Base-by-base conservation (phyloP, 73 alveolate species). In the Tetrahymena malaccensis region DNA sequence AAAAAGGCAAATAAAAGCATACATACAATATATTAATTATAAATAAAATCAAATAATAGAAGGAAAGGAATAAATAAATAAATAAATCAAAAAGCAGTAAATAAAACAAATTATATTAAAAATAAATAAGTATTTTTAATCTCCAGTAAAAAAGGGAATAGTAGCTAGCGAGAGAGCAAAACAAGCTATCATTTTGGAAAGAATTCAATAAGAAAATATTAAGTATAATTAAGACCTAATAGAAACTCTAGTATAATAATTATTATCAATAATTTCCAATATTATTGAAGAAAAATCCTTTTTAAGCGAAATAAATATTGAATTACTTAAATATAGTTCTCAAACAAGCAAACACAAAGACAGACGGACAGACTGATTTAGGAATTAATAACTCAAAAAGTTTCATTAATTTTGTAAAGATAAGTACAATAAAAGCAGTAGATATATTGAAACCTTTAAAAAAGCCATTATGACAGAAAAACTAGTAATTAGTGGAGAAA, bases 401-500 rank as follows among this genome's bases (percentile, higher is more conserved):
- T 50, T 50, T 50, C 31, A 50, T 19, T 19, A 50, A 19, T 19
- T 50, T 15, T 21, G 10, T 19, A 13, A 19, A 50, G 83, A 50
- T 50, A 50, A 50, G 83, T 50, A 15, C 83, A 11, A 7, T 50
- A 50, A 50, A 50, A 50, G 21, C 8, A 50, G 16, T 21, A 50
- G 83, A 50, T 31, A 50, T 50, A 19, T 50, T 50, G 16, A 50
- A 19, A 10, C 22, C 22, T 15, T 50, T 50, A 50, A 50, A 50
- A 11, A 1, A 38, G n/a, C 58, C 34, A 8, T 11, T 85, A 95
- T 40, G 50, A 85, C 94, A 93, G 95, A 89, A 50, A 50, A 85
- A 50, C 94, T 89, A 55, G 43, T 17, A 50, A 55, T 95, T 89
- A 94, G 85, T n/a, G 95, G 96, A 43, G 96, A 95, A 35, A 89